phyloP scores from a whole-genome alignment of 2,329 filamentous ascomycete species.

The Fusarium piperis region DNA sequence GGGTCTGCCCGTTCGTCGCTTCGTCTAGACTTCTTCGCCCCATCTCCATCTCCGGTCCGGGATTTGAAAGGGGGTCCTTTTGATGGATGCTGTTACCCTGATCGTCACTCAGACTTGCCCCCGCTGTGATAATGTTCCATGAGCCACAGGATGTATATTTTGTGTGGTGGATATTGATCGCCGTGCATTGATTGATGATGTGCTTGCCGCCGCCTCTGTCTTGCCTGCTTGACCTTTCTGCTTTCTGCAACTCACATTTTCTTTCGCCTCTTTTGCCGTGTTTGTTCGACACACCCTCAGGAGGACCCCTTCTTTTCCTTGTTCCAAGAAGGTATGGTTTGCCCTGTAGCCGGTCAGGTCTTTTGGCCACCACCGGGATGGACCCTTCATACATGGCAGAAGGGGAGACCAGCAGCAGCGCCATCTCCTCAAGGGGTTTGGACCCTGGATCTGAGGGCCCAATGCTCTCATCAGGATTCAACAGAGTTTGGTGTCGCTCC shows the following conservation, averaged over 20 bases:
- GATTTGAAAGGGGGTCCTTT: background rate
- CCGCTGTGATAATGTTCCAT: background rate
- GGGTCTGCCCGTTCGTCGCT: slow-evolving; percentile 15
- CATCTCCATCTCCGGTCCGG: background rate
- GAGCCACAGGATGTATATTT: background rate
- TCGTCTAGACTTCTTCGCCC: background rate
- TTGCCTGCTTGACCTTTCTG: background rate
- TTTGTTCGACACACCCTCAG: slow-evolving; percentile 13
- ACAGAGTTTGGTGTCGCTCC: background rate
- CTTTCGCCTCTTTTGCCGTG: background rate
- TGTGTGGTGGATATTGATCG: background rate
- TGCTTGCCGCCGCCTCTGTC: background rate
- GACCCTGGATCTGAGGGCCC: slow-evolving; percentile 4
- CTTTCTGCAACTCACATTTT: background rate
- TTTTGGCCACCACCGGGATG: slow-evolving; percentile 20
- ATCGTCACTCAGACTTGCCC: background rate
- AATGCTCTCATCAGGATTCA: background rate
- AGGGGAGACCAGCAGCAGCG: background rate
- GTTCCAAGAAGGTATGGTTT: background rate
- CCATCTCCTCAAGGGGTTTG: background rate
- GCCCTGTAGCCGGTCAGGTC: background rate
- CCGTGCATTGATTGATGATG: background rate
- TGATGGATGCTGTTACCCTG: background rate
- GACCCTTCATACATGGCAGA: slow-evolving; percentile 32
- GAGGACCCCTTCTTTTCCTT: background rate